phyloP scores from a whole-genome alignment of 805 yeast genomes.

The Starmerella stigmatis region DNA sequence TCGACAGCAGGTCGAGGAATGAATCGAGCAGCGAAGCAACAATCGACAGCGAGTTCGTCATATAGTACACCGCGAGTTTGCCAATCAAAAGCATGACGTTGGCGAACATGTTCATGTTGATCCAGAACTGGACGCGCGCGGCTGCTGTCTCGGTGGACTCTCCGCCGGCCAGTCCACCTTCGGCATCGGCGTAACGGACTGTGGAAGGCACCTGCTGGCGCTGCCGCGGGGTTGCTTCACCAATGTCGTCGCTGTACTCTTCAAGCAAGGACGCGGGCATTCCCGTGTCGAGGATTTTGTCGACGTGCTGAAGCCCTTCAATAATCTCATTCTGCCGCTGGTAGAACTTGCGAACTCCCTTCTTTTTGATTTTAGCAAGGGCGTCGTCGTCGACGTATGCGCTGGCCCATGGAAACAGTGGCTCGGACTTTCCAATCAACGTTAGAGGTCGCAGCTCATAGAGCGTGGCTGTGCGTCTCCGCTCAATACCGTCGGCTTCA shows the following conservation, averaged over 20 bases:
- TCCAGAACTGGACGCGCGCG: slow-evolving; percentile 45
- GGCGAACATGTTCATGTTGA: slow-evolving; percentile 50
- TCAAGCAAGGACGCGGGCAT: slow-evolving; percentile 54
- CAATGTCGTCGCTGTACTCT: slow-evolving; percentile 41
- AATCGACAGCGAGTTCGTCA: slow-evolving; percentile 63
- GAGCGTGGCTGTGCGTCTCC: slow-evolving; percentile 27
- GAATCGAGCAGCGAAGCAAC: slow-evolving; percentile 74
- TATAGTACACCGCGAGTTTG: slow-evolving; percentile 47
- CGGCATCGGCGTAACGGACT: not conserved
- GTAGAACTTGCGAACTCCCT: slow-evolving; percentile 36
- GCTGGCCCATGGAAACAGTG: slow-evolving; percentile 37
- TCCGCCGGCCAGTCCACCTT: not conserved
- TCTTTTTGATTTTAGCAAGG: slow-evolving; percentile 23
- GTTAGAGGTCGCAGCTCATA: slow-evolving; percentile 39
- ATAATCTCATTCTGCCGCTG: slow-evolving; percentile 50
- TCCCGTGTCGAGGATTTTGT: slow-evolving; percentile 58
- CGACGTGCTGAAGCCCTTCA: slow-evolving; percentile 48
- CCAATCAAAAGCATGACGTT: slow-evolving; percentile 49
- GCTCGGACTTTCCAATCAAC: slow-evolving; percentile 38
- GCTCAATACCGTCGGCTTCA: not conserved
- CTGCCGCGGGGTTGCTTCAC: slow-evolving; percentile 22
- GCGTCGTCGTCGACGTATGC: slow-evolving; percentile 16
- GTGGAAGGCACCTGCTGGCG: slow-evolving; percentile 14
- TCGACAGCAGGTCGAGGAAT: slow-evolving; percentile 59
- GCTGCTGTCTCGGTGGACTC: not conserved